Percentiles rank a stretch among this genome's conserved stretches.
Conservation (phyloP, 768 basidiomycete genomes). For the Boletales sp. region DNA sequence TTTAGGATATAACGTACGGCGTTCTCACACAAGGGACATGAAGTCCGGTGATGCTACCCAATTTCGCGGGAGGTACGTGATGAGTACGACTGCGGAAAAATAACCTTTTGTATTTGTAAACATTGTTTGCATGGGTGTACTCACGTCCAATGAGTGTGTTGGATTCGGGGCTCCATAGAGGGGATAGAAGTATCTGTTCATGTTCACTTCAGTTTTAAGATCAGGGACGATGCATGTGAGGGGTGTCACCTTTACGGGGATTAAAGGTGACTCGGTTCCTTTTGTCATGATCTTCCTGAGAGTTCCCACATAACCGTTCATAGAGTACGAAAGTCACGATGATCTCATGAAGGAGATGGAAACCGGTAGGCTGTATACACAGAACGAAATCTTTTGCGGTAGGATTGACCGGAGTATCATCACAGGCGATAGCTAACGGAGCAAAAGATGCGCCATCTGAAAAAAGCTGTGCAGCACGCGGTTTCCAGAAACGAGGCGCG, state of each 20-base stretch:
- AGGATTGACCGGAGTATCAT: background rate
- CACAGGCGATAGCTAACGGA: conserved; percentile 10
- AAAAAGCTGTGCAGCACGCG: conserved; percentile 3
- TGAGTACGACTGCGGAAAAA: background rate
- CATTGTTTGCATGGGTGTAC: background rate
- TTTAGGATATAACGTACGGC: conserved; percentile 4
- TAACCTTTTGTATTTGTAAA: background rate
- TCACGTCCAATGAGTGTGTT: conserved; percentile 1
- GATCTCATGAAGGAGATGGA: conserved; percentile 17
- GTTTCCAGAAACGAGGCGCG: no score
- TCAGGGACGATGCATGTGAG: background rate
- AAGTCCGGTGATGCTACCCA: background rate
- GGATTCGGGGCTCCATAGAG: background rate
- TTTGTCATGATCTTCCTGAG: background rate
- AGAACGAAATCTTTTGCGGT: background rate
- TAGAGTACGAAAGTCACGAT: conserved; percentile 15
- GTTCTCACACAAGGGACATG: background rate
- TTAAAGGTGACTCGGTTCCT: background rate
- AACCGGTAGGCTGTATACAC: conserved; percentile 14
- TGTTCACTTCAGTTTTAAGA: background rate
- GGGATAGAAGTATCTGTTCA: background rate
- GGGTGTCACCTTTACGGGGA: background rate
- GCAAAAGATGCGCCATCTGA: background rate
- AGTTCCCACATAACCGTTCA: background rate
- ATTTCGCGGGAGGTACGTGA: background rate